Base-by-base conservation (phyloP, 2,329 filamentous ascomycete genomes). In the Aspergillus proliferans region DNA sequence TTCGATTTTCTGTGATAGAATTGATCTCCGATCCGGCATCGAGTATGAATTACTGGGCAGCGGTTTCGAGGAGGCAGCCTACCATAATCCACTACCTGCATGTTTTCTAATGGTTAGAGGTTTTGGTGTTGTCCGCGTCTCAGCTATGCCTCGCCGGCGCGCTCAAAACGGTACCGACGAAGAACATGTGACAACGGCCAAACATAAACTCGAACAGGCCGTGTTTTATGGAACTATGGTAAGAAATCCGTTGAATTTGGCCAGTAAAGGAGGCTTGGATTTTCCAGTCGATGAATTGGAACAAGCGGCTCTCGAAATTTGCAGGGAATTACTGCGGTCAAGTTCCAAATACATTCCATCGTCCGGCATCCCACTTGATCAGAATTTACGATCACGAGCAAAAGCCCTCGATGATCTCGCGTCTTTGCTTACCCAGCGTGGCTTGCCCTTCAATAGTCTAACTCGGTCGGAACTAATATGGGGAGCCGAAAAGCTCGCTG, bases 201-300 rank as follows among this genome's bases (percentile, higher is more conserved):
- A 89, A 70, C 88, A 84, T 70, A 95, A 93, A 69, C 78, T 98
- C 38, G 89, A 96, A 63, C 91, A 98, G 71, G 91, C 91, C 2
- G 87, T 97, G 1, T 97, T 96, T 70, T 97, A 89, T 64, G 91
- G 91, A 2, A 83, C 82, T 43, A 83, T 87, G 63, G 79, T 85
- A 53, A 83, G 88, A 61, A 97, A 90, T 59, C 87, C 92, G n/a
- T 72, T 98, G n/a, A 84, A 90, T 53, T 89, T 98, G 59, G 81
- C 85, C 40, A 80, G 84, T 40, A 81, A 82, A 54, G 76, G 81
- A 36, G 82, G 84, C 47, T 74, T 85, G 43, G 76, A 79, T 3
- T 95, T 93, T 56, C 76, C 82, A 0, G 70, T 79, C 15, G 74
- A 81, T 21, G 88, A 95, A 59, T 78, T 94, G 22, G 84, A 87